These are phyloP conservation scores for Eimeria zaria DNA, from an alignment of 169 alveolate species.

Conservation along the genomic window DNA sequence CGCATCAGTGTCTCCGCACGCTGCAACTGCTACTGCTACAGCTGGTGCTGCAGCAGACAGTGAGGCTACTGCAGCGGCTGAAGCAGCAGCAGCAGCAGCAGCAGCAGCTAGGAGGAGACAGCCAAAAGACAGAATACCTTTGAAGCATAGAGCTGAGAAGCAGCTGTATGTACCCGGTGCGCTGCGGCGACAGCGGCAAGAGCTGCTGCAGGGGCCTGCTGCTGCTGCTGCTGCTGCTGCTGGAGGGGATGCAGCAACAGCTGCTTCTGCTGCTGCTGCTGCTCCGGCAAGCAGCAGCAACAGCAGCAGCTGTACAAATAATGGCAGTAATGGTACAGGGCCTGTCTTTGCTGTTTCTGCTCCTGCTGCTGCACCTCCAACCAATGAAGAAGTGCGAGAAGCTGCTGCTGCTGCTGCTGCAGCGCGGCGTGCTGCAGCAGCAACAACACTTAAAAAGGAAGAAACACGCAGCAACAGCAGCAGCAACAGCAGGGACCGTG, in stretches of 20 bases:
- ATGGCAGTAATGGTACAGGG: neutral
- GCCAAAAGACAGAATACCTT: constrained; percentile 51
- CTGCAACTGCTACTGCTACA: neutral
- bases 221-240: constrained; percentile 11
- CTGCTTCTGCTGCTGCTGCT: constrained; percentile 33
- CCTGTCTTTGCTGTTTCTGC: constrained; percentile 23
- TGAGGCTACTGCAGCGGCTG: neutral
- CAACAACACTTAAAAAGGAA: constrained; percentile 1
- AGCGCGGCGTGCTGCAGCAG: constrained; percentile 7
- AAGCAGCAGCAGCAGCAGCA: constrained; percentile 6
- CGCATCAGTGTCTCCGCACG: neutral
- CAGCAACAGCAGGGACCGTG: constrained; percentile 28
- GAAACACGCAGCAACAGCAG: constrained; percentile 4
- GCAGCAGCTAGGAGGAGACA: constrained; percentile 21
- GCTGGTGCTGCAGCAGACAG: neutral
- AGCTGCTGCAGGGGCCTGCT: constrained; percentile 44
- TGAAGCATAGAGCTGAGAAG: constrained; percentile 80
- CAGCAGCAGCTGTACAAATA: neutral
- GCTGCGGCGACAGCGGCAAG: constrained; percentile 69
- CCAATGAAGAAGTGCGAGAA: constrained; percentile 11
- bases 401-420: constrained; percentile 35
- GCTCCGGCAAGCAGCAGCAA: too few relatives aligned
- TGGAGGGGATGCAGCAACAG: constrained; percentile 10
- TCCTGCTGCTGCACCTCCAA: neutral
- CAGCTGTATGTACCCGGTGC: constrained; percentile 84